Percentiles rank a stretch among this genome's conserved stretches.
phyloP scores from a whole-genome alignment of 208 protist genomes.

The Acanthamoeba lenticulata region DNA sequence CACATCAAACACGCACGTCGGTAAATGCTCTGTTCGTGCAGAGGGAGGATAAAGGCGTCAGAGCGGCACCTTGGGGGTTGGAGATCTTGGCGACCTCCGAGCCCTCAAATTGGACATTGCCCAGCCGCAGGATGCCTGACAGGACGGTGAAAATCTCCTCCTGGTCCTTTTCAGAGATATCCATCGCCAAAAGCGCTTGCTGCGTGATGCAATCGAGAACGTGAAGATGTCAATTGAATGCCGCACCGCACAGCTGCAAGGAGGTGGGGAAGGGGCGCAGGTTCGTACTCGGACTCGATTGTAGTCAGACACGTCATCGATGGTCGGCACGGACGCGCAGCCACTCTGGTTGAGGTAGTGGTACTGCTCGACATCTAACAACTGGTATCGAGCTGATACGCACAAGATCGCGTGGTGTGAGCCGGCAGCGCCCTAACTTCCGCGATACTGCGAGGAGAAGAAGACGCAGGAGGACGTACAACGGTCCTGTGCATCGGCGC shows the following conservation, averaged over 20 bases:
- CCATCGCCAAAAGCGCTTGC: background rate
- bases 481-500: conserved; percentile 44
- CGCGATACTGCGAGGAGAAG: background rate
- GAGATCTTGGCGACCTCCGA: background rate
- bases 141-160: conserved; percentile 89
- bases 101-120: conserved; percentile 90
- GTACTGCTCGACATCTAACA: conserved; percentile 16
- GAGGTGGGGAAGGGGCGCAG: background rate
- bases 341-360: conserved; percentile 75
- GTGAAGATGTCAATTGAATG: too few relatives aligned
- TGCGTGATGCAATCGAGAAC: conserved; percentile 21
- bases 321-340: conserved; percentile 22
- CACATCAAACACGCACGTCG: background rate
- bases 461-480: background rate
- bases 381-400: conserved; percentile 30
- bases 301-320: conserved; percentile 71
- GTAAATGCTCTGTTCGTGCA: too few relatives aligned
- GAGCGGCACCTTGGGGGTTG: background rate
- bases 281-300: conserved; percentile 64
- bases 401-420: background rate
- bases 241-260: too few relatives aligned
- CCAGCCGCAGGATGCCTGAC: conserved; percentile 92
- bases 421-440: background rate
- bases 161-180: conserved; percentile 68
- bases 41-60: background rate